Evolutionary conservation across 495 filamentous ascomycete genomes (phyloP), one percentile per base, ranked within the genome.

Genomic region (Daldinia decipiens): DNA sequence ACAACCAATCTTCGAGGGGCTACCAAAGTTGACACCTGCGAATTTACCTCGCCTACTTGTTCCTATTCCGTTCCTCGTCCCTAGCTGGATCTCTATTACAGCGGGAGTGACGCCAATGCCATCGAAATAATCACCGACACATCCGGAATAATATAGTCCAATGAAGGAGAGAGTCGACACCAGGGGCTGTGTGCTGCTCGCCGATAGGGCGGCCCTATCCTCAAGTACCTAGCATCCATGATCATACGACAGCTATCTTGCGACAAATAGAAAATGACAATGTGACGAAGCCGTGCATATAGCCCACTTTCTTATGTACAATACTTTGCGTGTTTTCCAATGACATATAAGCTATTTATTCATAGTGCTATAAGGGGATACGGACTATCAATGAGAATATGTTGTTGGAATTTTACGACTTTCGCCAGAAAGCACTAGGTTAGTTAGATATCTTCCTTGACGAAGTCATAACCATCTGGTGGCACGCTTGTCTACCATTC

Each of bases 381-480:
- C 21, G 0, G 27, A 24, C 17, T 50, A 21, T 47, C 17, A 27
- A 17, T 32, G 26, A 31, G 19, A 36, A 56, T 1, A 54, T 31
- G 11, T 7, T 31, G 5, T 7, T 26, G 11, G 12, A 5, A 26
- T 34, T 15, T 27, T 51, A 15, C 11, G 17, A n/a, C 3, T 29
- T 29, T 45, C 13, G 15, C 21, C 13, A 26, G 38, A 29, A 17
- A 50, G 32, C 12, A 21, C 27, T 53, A 24, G 21, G 1, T 24
- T 53, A 24, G 21, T 24, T 24, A 40, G 52, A 36, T 11, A 3
- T 45, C 29, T 24, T 24, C 21, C 21, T 24, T n/a, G 15, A 36
- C 27, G 15, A 53, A 65, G 52, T 39, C 29, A 57, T 38, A 57
- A 36, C 24, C 26, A 27, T 21, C 13, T 57, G 6, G 26, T 11